A percentile compares a stretch with the other conserved stretches of the same genome.
phyloP scores from a whole-genome alignment of 192 early-diverging fungal genomes.

The Pilobolus umbonatus region DNA sequence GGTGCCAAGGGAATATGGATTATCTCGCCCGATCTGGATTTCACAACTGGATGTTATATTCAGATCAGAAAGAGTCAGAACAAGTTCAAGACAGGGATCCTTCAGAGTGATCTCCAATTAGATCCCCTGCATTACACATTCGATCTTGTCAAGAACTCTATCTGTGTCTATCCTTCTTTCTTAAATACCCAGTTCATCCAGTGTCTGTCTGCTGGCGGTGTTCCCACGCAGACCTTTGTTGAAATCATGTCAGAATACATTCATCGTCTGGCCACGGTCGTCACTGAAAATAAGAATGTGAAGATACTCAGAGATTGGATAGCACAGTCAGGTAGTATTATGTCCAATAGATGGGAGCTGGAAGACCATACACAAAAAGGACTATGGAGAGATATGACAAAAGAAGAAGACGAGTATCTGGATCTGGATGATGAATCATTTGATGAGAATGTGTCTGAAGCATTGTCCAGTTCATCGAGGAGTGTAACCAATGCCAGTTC shows the following conservation, averaged over 20 bases:
- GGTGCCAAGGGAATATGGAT: slow-evolving; percentile 37
- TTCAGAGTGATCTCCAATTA: background rate
- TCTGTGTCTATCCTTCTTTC: slow-evolving; percentile 16
- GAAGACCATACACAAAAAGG: background rate
- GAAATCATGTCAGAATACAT: slow-evolving; percentile 29
- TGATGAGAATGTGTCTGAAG: background rate
- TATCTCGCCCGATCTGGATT: slow-evolving; percentile 12
- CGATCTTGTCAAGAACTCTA: slow-evolving; percentile 20
- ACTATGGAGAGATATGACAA: slow-evolving; percentile 1
- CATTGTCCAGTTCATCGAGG: background rate
- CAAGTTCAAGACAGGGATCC: slow-evolving; percentile 26
- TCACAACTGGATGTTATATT: slow-evolving; percentile 22
- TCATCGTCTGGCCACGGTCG: slow-evolving; percentile 3
- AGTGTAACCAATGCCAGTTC: too few species aligned
- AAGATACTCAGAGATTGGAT: slow-evolving; percentile 25
- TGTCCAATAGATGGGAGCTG: slow-evolving; percentile 17
- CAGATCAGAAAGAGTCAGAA: slow-evolving; percentile 23
- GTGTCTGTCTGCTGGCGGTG: slow-evolving; percentile 22
- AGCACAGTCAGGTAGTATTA: background rate
- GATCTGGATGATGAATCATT: background rate
- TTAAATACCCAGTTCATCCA: slow-evolving; percentile 34
- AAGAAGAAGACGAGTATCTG: background rate
- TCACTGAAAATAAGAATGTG: slow-evolving; percentile 15
- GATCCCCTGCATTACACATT: slow-evolving; percentile 26
- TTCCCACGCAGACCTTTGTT: slow-evolving; percentile 14